Percentiles rank a stretch among this genome's conserved stretches.
These are phyloP conservation scores for Trichoderma koningii DNA, from an alignment of 2,329 filamentous ascomycete genomes.

Conservation along the genomic window DNA sequence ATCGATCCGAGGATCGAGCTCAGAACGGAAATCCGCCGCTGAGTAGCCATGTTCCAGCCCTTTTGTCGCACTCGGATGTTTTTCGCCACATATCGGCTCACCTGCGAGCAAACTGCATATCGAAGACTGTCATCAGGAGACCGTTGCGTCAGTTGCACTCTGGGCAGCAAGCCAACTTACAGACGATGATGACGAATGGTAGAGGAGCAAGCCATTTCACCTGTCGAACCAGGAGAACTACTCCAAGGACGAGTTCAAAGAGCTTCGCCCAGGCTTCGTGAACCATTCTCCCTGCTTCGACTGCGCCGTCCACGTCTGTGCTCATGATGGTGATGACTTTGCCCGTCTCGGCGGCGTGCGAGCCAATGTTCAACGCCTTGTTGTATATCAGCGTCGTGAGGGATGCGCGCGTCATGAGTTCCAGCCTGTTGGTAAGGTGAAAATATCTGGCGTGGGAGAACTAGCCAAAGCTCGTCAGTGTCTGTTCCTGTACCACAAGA, in stretches of 20 bases:
- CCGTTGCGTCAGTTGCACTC: neutral
- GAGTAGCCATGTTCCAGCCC: conserved; percentile 46
- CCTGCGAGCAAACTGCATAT: conserved; percentile 43
- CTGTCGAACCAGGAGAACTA: conserved; percentile 42
- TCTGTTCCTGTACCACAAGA: neutral
- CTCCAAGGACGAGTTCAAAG: conserved; percentile 46
- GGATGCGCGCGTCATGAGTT: conserved; percentile 40
- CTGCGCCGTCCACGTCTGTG: conserved; percentile 44
- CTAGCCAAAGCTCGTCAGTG: conserved; percentile 29
- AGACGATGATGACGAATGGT: conserved; percentile 45
- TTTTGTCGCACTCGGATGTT: conserved; percentile 42
- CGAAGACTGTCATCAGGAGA: neutral
- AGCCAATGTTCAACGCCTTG: conserved; percentile 35
- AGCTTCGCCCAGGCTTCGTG: conserved; percentile 48
- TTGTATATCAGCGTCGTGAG: conserved; percentile 43
- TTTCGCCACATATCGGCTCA: conserved; percentile 45
- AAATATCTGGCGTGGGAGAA: conserved; percentile 39
- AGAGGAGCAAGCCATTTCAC: conserved; percentile 48
- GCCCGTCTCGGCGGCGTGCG: conserved; percentile 36
- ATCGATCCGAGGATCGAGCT: conserved; percentile 41
- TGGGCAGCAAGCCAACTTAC: conserved; percentile 35
- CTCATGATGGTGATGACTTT: conserved; percentile 45
- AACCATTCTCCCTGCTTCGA: conserved; percentile 39
- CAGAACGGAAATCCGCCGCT: conserved; percentile 43
- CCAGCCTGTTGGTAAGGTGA: conserved; percentile 38